Base-by-base conservation (phyloP, 2,329 filamentous ascomycete species). In the Gaeumannomyces sp. region DNA sequence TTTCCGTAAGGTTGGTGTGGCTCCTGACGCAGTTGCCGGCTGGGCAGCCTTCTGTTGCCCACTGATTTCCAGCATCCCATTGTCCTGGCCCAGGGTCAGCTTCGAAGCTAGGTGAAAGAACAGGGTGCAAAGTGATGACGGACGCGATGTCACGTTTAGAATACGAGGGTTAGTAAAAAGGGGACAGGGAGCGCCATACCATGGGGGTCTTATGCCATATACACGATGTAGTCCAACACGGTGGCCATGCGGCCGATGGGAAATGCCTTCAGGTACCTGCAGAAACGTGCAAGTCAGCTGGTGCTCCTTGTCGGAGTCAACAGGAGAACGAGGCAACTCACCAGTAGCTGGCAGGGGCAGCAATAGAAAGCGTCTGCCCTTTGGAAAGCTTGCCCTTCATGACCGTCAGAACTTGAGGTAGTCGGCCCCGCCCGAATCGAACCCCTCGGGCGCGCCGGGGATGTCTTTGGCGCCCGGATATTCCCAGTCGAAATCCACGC, bases 1-100 rank as follows among this genome's bases (percentile, higher is more conserved):
- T 78, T 64, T 78, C 75, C 0, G 77, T 78, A 29, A 70, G 33
- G 67, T 79, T 79, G 31, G 78, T 70, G 59, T 78, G 73, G 3
- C 68, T 72, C 2, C 77, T 69, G 1, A 76, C 67, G 53, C 73
- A 76, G 65, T 70, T 72, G 2, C 74, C 72, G 0, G 53, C 62
- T 1, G 61, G 28, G 63, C 77, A 79, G 10, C 73, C 75, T 3
- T 66, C 35, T 10, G 63, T 64, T 0, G 73, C 60, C 57, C 64
- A 73, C 1, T 67, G 61, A 62, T 65, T 69, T 50, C 68, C 71
- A 29, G 70, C 71, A 65, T 78, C 76, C 76, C 75, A 79, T 63
- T 79, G 76, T 2, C 45, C 45, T n/a, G 45, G 22, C 6, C 19
- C 4, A 50, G 19, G 16, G 45, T 50, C 16, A 7, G 19, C 19